phyloP scores from a whole-genome alignment of 1,284 basidiomycete genomes.

The Ceratobasidium sp. region DNA sequence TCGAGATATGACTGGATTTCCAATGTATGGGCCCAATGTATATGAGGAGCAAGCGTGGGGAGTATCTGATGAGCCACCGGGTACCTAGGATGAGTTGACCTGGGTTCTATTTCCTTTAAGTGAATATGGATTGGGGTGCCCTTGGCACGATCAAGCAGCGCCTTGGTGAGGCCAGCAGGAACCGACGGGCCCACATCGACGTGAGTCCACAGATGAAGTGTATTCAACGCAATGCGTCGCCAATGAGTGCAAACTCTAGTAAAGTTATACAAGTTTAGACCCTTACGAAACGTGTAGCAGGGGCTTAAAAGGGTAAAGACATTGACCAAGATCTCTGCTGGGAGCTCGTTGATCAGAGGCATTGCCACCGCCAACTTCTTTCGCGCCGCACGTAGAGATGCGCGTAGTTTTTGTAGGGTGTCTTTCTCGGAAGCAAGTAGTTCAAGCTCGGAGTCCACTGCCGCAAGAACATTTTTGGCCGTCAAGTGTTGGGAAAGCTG shows the following conservation, averaged over 20 bases:
- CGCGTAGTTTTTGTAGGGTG: neutral
- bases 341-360: slow-evolving; percentile 1
- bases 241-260: slow-evolving; percentile 6
- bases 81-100: neutral
- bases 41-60: neutral
- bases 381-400: neutral
- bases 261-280: neutral
- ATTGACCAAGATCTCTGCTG: neutral
- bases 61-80: too few species aligned
- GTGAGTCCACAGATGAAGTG: neutral
- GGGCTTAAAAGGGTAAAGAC: neutral
- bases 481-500: neutral
- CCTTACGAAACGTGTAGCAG: neutral
- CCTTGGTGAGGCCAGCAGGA: neutral
- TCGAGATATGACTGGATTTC: neutral
- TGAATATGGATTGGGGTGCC: neutral
- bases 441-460: neutral
- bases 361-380: neutral
- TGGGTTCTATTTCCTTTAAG: neutral
- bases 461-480: neutral
- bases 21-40: neutral
- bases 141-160: neutral
- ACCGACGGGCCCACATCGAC: neutral
- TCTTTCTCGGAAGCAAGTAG: neutral
- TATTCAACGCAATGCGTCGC: neutral